A percentile compares a stretch with the other conserved stretches of the same genome.
phyloP scores from a whole-genome alignment of 2,329 filamentous ascomycete species.

The Myriosclerotinia scirpicola region DNA sequence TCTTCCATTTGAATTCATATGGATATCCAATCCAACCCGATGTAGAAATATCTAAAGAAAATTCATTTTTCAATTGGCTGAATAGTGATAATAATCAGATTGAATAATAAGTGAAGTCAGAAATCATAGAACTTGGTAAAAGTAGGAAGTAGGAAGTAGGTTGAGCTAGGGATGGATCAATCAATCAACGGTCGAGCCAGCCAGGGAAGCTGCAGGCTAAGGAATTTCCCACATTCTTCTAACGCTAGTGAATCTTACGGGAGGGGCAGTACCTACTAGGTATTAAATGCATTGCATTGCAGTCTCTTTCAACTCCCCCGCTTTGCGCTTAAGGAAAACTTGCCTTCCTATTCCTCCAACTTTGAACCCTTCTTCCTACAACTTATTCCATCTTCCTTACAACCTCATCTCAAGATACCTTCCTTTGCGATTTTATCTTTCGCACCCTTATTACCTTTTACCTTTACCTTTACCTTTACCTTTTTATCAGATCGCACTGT shows the following conservation, averaged over 20 bases:
- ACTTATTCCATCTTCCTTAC: not conserved
- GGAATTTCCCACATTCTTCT: no score
- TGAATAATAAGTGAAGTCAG: no score
- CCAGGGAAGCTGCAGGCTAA: no score
- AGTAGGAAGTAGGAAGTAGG: not conserved
- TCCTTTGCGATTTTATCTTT: constrained; percentile 9
- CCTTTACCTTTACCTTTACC: not conserved
- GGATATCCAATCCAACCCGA: no score
- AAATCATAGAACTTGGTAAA: not conserved
- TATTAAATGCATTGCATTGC: no score
- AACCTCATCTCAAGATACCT: not conserved
- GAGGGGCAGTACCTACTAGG: no score
- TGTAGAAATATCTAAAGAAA: not conserved
- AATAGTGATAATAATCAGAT: no score
- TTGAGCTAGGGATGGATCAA: no score
- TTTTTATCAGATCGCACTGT: constrained; percentile 35
- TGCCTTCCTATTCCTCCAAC: constrained; percentile 21
- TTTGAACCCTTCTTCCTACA: constrained; percentile 9
- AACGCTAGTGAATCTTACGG: no score
- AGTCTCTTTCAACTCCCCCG: constrained; percentile 19
- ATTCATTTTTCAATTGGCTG: not conserved
- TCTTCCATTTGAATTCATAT: not conserved
- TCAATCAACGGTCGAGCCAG: not conserved
- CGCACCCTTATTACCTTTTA: not conserved
- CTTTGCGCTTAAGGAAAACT: constrained; percentile 23